These are phyloP conservation scores for Aspergillus vadensis DNA, from an alignment of 2,329 filamentous ascomycete species.

Conservation along the genomic window DNA sequence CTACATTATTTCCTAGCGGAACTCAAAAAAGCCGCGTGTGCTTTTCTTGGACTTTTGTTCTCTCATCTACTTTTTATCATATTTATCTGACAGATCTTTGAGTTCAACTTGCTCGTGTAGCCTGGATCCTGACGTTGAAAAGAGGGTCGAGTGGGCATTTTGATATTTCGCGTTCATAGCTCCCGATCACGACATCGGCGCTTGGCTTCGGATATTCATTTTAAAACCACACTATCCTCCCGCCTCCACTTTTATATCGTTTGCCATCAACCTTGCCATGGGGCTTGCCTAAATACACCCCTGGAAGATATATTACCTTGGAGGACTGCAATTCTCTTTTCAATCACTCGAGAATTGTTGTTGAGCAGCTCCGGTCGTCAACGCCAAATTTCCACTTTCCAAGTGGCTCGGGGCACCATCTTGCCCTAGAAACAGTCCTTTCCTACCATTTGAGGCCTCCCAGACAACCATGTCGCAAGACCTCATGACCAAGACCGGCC, in stretches of 20 bases:
- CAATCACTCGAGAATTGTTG: neutral
- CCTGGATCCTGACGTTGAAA: constrained; percentile 2
- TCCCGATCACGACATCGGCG: constrained; percentile 34
- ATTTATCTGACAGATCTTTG: neutral
- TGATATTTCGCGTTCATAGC: constrained; percentile 25
- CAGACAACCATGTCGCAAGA: constrained; percentile 36
- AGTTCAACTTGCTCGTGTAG: constrained; percentile 5
- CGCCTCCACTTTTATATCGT: constrained; percentile 13
- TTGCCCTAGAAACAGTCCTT: neutral
- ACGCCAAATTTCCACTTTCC: neutral
- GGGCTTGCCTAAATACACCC: constrained; percentile 10
- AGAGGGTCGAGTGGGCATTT: constrained; percentile 16
- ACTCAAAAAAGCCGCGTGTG: neutral
- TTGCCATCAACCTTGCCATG: constrained; percentile 15
- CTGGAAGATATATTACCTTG: constrained; percentile 2
- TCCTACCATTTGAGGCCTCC: neutral
- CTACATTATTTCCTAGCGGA: neutral
- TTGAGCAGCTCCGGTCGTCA: neutral
- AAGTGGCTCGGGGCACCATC: constrained; percentile 4
- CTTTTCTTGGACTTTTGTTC: constrained; percentile 1
- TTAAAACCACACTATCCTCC: constrained; percentile 17
- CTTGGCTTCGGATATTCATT: constrained; percentile 20
- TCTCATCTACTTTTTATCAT: neutral
- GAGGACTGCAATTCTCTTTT: neutral
- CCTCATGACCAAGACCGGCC: constrained; percentile 63